A percentile compares a stretch with the other conserved stretches of the same genome.
Evolutionary conservation across 352 stramenopile species (phyloP).

Genomic region (Pelagophyceae sp.): DNA sequence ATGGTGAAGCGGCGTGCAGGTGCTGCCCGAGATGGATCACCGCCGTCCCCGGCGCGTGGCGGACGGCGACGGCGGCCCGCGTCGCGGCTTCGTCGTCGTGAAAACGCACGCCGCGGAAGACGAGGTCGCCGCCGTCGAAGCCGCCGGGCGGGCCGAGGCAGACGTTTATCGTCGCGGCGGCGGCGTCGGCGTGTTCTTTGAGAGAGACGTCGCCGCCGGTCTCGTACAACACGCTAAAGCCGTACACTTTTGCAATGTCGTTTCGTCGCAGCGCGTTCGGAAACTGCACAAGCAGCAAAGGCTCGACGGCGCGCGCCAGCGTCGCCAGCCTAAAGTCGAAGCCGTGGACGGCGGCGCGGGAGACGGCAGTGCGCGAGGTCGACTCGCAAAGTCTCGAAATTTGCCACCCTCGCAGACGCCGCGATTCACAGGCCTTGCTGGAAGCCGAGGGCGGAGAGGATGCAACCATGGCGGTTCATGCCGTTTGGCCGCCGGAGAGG

Average conservation of each 20-base stretch:
- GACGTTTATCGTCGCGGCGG: not conserved
- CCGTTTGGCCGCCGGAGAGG: conserved; percentile 2
- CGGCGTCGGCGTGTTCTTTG: not conserved
- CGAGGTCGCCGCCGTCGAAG: not conserved
- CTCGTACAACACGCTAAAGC: not conserved
- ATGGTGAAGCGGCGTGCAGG: not conserved
- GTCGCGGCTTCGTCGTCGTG: not conserved
- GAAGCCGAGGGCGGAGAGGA: not conserved
- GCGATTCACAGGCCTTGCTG: no score
- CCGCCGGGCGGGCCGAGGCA: not conserved
- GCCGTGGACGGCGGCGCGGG: no score
- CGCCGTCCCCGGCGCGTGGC: not conserved
- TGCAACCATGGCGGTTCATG: conserved; percentile 4
- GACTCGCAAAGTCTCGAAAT: no score
- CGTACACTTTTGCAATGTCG: not conserved
- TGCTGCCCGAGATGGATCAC: not conserved
- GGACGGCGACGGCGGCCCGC: not conserved
- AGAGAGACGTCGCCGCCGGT: not conserved
- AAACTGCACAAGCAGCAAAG: no score
- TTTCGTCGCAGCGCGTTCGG: not conserved
- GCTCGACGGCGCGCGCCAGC: no score
- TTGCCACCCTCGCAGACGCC: no score
- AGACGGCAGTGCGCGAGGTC: no score
- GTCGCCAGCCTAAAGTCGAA: no score
- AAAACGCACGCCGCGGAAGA: not conserved